Evolutionary conservation across 2,329 filamentous ascomycete species (phyloP).

Genomic region (Fonsecaea multimorphosa): DNA sequence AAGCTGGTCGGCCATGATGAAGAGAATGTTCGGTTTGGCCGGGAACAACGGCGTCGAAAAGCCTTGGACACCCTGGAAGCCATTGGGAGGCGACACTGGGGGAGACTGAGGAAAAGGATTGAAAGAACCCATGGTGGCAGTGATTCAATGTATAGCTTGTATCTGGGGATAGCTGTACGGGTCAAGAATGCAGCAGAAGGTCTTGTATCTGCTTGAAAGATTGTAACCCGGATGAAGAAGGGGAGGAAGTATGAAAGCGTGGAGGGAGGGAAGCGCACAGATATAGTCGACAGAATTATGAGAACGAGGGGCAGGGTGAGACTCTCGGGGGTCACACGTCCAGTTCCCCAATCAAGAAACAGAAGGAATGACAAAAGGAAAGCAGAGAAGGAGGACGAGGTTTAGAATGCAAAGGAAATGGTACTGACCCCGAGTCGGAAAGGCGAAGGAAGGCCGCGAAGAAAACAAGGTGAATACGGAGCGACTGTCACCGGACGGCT

Average conservation of each 20-base stretch:
- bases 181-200: background rate
- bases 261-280: conserved; percentile 7
- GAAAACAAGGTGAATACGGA: conserved; percentile 5
- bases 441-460: background rate
- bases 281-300: conserved; percentile 6
- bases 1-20: conserved; percentile 97
- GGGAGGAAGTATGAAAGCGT: background rate
- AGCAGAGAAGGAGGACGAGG: background rate
- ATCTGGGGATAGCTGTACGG: background rate
- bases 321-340: conserved; percentile 8
- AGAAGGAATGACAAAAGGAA: conserved; percentile 14
- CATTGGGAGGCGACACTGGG: conserved; percentile 40
- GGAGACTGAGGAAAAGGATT: conserved; percentile 35
- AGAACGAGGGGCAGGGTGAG: conserved; percentile 12
- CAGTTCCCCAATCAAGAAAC: conserved; percentile 1
- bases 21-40: conserved; percentile 75
- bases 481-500: conserved; percentile 6
- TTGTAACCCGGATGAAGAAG: background rate
- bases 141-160: background rate
- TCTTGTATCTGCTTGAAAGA: background rate
- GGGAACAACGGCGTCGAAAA: conserved; percentile 40
- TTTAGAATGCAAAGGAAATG: background rate
- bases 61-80: conserved; percentile 36
- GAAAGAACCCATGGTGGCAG: conserved; percentile 36
- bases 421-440: conserved; percentile 1